phyloP scores from a whole-genome alignment of 2,329 filamentous ascomycete genomes.

The Alternaria brassicicola region DNA sequence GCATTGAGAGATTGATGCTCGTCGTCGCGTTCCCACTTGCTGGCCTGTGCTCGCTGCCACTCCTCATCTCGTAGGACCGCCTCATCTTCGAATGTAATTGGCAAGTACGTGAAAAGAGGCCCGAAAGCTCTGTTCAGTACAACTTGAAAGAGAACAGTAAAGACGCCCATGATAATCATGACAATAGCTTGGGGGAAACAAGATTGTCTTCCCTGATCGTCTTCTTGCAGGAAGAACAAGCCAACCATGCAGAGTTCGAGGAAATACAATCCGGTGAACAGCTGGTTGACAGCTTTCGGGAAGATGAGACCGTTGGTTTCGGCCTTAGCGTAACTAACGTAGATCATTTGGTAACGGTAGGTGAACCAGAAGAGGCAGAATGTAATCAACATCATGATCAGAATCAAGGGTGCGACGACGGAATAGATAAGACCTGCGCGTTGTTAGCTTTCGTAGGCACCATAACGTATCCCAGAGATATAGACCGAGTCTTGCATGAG shows the following conservation, averaged over 20 bases:
- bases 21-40: constrained; percentile 66
- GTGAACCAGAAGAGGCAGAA: constrained; percentile 92
- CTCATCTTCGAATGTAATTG: constrained; percentile 94
- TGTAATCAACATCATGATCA: constrained; percentile 90
- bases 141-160: constrained; percentile 79
- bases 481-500: background rate
- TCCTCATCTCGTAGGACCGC: constrained; percentile 88
- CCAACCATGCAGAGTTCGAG: constrained; percentile 92
- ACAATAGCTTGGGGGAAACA: constrained; percentile 79
- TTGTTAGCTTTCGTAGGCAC: constrained; percentile 10
- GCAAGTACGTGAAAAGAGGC: constrained; percentile 85
- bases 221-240: constrained; percentile 78
- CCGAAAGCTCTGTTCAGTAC: constrained; percentile 82
- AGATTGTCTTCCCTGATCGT: constrained; percentile 59
- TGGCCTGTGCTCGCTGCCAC: constrained; percentile 79
- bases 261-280: constrained; percentile 92
- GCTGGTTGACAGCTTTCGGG: constrained; percentile 90
- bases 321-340: constrained; percentile 85
- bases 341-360: constrained; percentile 95
- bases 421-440: constrained; percentile 74
- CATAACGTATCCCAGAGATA: background rate
- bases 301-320: constrained; percentile 95
- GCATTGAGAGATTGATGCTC: constrained; percentile 51
- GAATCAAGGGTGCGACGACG: constrained; percentile 86
- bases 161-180: constrained; percentile 76